phyloP scores from a whole-genome alignment of 495 filamentous ascomycete genomes.

The Darksidea phi region DNA sequence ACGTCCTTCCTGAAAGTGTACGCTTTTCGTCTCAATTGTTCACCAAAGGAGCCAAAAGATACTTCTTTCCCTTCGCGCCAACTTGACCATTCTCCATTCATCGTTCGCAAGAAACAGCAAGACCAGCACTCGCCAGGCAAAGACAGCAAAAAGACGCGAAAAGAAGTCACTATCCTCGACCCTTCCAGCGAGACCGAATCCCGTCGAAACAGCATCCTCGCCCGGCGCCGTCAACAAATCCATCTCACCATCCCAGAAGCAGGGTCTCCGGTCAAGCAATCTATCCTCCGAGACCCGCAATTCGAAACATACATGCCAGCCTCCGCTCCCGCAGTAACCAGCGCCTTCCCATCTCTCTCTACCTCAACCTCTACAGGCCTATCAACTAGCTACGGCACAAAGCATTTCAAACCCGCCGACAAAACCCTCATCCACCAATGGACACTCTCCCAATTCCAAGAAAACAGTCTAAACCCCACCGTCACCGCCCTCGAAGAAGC shows the following conservation, averaged over 20 bases:
- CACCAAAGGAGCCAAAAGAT: constrained; percentile 74
- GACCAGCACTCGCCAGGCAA: constrained; percentile 44
- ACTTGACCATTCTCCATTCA: constrained; percentile 71
- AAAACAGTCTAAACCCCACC: constrained; percentile 73
- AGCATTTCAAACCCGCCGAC: constrained; percentile 40
- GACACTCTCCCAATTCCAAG: constrained; percentile 82
- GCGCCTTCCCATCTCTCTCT: constrained; percentile 31
- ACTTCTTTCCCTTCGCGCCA: constrained; percentile 65
- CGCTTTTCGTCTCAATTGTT: constrained; percentile 84
- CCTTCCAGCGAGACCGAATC: constrained; percentile 47
- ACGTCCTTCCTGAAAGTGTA: constrained; percentile 89
- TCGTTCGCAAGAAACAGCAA: constrained; percentile 50
- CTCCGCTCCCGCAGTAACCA: background rate
- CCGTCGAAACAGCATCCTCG: background rate
- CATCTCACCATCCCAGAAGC: constrained; percentile 10
- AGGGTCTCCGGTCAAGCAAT: constrained; percentile 34
- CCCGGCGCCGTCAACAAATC: constrained; percentile 11
- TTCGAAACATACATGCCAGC: constrained; percentile 24
- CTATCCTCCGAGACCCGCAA: constrained; percentile 39
- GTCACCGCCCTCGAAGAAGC: constrained; percentile 71
- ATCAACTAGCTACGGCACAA: constrained; percentile 33
- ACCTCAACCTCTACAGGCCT: constrained; percentile 48
- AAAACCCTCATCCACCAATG: constrained; percentile 58
- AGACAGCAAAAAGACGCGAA: constrained; percentile 52
- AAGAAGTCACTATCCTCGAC: constrained; percentile 61